Percentiles rank a stretch among this genome's conserved stretches.
Evolutionary conservation across 257 asterid species (phyloP).

Genomic region (Oldenlandia corymbosa): DNA sequence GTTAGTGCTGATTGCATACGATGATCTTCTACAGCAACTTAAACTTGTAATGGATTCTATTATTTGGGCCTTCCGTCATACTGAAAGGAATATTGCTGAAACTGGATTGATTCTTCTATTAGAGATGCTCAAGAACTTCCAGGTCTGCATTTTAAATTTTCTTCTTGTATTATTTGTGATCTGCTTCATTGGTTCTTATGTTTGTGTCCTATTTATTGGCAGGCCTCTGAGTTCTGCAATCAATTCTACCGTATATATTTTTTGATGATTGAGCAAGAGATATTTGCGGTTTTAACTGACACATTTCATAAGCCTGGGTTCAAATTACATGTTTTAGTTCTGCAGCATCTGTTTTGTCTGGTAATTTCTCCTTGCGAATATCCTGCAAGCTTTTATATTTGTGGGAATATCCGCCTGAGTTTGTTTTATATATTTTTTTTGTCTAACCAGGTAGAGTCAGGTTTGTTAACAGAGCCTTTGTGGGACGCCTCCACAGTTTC

Average conservation of each 20-base stretch:
- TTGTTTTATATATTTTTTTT: constrained; percentile 14
- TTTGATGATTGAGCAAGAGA: constrained; percentile 88
- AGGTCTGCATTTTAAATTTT: constrained; percentile 62
- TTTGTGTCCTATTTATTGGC: constrained; percentile 29
- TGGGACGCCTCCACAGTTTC: constrained; percentile 81
- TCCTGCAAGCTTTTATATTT: constrained; percentile 17
- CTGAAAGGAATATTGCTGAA: constrained; percentile 97
- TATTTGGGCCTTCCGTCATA: constrained; percentile 99
- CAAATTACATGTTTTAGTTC: constrained; percentile 81
- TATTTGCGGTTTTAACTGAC: constrained; percentile 86
- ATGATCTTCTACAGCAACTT: constrained; percentile 61
- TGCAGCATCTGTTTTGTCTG: constrained; percentile 83
- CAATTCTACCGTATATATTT: constrained; percentile 81
- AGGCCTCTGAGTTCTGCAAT: constrained; percentile 78
- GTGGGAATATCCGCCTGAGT: constrained; percentile 12
- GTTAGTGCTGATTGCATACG: constrained; percentile 7
- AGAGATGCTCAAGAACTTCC: constrained; percentile 92
- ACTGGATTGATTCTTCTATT: constrained; percentile 86
- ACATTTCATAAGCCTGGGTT: constrained; percentile 97
- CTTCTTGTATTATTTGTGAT: not conserved
- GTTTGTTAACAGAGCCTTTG: constrained; percentile 70
- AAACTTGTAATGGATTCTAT: constrained; percentile 97
- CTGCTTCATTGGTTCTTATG: constrained; percentile 12
- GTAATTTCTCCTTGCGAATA: constrained; percentile 31
- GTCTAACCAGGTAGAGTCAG: constrained; percentile 86